Base-by-base conservation (phyloP, 108 stramenopile genomes). In the Skeletonema tropicum region DNA sequence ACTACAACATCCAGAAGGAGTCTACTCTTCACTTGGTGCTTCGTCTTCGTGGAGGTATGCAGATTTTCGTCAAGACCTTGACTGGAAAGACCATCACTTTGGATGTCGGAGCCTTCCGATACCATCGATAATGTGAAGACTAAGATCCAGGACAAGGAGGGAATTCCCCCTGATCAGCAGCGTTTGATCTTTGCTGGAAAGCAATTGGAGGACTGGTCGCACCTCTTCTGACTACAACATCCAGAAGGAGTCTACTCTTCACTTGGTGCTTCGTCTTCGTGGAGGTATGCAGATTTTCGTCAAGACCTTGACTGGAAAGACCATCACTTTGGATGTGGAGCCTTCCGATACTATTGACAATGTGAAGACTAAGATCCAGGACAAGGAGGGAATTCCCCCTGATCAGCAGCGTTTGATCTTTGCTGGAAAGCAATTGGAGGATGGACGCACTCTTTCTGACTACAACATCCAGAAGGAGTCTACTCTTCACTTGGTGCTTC, bases 71-170 rank as follows among this genome's bases (percentile, higher is more conserved):
- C 6, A 65, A 57, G 33, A 59, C 45, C 0, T 21, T 32, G 39
- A 63, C 69, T 35, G 74, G 73, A 12, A 57, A n/a, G n/a, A n/a
- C n/a, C n/a, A n/a, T n/a, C n/a, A n/a, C n/a, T n/a, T n/a, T n/a
- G n/a, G n/a, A n/a, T n/a, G n/a, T n/a, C n/a, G 71, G 94, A 97
- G 90, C 79, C 88, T 52, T 85, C 83, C 5, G 89, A 89, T 84
- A 89, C 86, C 21, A 94, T 97, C 75, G 94, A 93, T 61, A 92
- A 93, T 60, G 93, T 97, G 71, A 95, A 97, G 90, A 82, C 88
- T 57, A 94, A 90, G 88, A 94, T 96, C 70, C 94, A 96, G 80
- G 94, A 95, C 85, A 90, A 92, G 91, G 96, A 95, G 84, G 95
- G 94, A 58, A 96, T 96, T 75, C 95, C 95, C 29, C 92, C 95